A percentile compares a stretch with the other conserved stretches of the same genome.
These are phyloP conservation scores for Venturiaceae sp. DNA, from an alignment of 2,329 filamentous ascomycete species.

Conservation along the genomic window DNA sequence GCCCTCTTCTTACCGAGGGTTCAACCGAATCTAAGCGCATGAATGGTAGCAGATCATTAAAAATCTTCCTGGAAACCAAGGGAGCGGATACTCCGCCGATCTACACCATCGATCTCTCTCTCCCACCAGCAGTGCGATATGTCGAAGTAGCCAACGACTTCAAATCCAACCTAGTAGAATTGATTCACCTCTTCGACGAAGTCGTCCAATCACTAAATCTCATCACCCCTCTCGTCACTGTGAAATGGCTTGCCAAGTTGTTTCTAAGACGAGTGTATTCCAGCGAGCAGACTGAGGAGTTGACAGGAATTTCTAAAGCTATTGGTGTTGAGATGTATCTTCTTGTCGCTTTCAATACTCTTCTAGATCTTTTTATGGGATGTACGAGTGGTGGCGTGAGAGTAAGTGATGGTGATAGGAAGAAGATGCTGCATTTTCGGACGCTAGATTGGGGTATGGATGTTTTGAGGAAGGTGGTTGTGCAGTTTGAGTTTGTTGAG, in stretches of 20 bases:
- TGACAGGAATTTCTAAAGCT: constrained; percentile 45
- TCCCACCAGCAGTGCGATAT: constrained; percentile 44
- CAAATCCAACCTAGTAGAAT: constrained; percentile 28
- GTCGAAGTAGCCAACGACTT: constrained; percentile 37
- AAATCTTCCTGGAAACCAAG: no score
- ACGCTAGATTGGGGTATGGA: constrained; percentile 41
- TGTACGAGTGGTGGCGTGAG: constrained; percentile 50
- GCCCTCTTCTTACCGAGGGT: no score
- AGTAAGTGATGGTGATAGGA: constrained; percentile 15
- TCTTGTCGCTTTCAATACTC: constrained; percentile 51
- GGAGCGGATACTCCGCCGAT: constrained; percentile 17
- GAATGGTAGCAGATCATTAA: no score
- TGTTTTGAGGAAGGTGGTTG: constrained; percentile 28
- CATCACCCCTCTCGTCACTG: constrained; percentile 8
- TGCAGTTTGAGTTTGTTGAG: constrained; percentile 30
- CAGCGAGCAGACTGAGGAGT: constrained; percentile 49
- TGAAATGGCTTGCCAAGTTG: constrained; percentile 30
- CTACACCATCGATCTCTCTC: constrained; percentile 45
- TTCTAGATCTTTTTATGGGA: constrained; percentile 54
- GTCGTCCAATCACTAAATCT: constrained; percentile 27
- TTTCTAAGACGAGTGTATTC: constrained; percentile 42
- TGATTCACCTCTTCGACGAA: constrained; percentile 43
- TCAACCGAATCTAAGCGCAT: no score
- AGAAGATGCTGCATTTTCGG: constrained; percentile 44
- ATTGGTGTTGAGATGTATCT: constrained; percentile 48